Conservation (phyloP, 2,329 filamentous ascomycete species). For the Pseudogymnoascus sp. region DNA sequence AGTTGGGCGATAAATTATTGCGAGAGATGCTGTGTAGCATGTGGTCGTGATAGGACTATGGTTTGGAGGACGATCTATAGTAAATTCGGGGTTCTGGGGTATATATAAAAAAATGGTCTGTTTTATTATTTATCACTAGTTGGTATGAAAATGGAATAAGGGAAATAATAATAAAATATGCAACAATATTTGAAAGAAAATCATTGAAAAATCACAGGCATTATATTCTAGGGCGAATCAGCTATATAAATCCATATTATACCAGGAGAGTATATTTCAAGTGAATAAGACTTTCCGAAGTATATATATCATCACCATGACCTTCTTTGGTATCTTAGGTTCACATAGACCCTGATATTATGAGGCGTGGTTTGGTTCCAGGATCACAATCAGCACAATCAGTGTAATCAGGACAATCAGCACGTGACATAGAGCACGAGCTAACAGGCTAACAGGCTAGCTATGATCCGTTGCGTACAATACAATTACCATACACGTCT, state of each 20-base stretch:
- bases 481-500: background rate
- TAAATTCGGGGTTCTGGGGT: background rate
- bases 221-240: background rate
- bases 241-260: background rate
- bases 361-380: background rate
- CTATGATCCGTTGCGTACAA: background rate
- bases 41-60: background rate
- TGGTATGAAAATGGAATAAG: background rate
- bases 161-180: background rate
- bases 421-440: background rate
- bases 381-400: background rate
- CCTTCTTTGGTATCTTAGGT: background rate
- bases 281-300: background rate
- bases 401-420: background rate
- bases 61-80: background rate
- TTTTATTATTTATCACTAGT: background rate
- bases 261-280: background rate
- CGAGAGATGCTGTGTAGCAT: background rate
- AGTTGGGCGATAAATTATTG: background rate
- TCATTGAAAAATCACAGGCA: background rate
- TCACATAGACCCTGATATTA: background rate
- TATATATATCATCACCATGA: background rate
- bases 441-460: background rate
- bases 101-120: background rate
- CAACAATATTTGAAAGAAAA: background rate